Percentiles rank a stretch among this genome's conserved stretches.
phyloP scores from a whole-genome alignment of 352 stramenopile species.

The Globisporangium middletonii region DNA sequence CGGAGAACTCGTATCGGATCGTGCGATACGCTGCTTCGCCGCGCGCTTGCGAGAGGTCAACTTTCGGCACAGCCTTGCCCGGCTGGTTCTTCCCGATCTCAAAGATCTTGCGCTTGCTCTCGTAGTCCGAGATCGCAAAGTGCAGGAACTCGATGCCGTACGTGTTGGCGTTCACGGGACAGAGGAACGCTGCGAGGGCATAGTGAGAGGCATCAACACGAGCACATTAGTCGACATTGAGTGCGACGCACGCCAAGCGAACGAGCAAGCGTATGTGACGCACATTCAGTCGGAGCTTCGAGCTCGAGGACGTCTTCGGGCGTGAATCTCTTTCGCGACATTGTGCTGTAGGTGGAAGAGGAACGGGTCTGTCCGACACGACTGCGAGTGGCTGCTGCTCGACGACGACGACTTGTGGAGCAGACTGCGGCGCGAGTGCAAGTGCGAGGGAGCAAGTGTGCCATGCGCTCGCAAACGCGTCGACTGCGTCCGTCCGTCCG shows the following conservation, averaged over 20 bases:
- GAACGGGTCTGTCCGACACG: background rate
- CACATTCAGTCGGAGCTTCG: conserved; percentile 69
- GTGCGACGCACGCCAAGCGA: background rate
- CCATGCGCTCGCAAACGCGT: background rate
- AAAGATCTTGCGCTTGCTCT: conserved; percentile 94
- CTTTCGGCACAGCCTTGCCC: conserved; percentile 69
- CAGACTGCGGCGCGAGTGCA: too few species aligned
- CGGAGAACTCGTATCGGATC: conserved; percentile 94
- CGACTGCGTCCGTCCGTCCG: background rate
- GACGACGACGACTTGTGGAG: background rate
- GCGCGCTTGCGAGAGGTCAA: conserved; percentile 77
- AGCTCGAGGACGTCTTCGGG: conserved; percentile 80
- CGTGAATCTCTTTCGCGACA: conserved; percentile 74
- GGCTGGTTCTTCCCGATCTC: conserved; percentile 82
- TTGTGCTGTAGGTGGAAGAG: background rate
- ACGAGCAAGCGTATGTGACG: conserved; percentile 3
- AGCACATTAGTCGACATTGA: background rate
- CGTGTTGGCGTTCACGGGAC: conserved; percentile 89
- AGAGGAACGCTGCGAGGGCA: conserved; percentile 82
- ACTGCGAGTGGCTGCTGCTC: too few species aligned
- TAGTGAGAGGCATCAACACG: background rate
- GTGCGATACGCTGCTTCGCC: conserved; percentile 89
- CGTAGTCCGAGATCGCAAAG: conserved; percentile 94
- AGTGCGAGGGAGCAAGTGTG: conserved; percentile 1
- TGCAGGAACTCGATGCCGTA: conserved; percentile 95